Base-by-base conservation (phyloP, 345 rosid species). In the Cardamine resedifolia region DNA sequence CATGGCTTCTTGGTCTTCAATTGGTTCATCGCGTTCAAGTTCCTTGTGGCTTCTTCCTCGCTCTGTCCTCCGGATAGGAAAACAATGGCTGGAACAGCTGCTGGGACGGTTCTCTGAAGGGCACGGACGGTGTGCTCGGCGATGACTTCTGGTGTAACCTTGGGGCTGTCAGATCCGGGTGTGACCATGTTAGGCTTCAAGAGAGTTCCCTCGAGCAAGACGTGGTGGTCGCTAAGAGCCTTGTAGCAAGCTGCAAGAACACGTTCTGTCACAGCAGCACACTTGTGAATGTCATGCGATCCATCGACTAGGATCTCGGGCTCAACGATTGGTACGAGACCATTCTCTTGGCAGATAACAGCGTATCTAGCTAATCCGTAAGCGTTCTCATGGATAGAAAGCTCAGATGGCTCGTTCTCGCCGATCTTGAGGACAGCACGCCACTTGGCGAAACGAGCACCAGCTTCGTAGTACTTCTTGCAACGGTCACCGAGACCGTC, bases 181-280 rank as follows among this genome's bases (percentile, higher is more conserved):
- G 99, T 91, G 15, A 95, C 99, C 99, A 91, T 94, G 96, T 89
- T 94, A 44, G 97, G 97, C 80, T 90, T 90, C 97, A 93, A 83
- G 10, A 90, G 81, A 2, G 94, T 88, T 10, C 99, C 99, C 84
- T 94, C 97, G 0, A 94, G 97, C 68, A 94, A 72, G 59, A 91
- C 98, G 34, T 94, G 87, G 85, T 91, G 96, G 82, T 94, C 93
- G 65, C 84, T 94, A 45, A 91, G 84, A 39, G 98, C 96, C 83
- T 94, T 94, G 97, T 94, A 94, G 85, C 96, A 89, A 27, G 98
- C 96, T 24, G 96, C 96, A 2, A 94, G 93, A 11, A 91, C 96
- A 1, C 89, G 86, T 71, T 91, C 99, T 0, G 96, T 91, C 15
- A 95, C 96, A 0, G 82, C 97, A 2, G 98, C 99, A 30, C 96